Conservation (phyloP, 352 stramenopile species). For the Sclerospora graminicola region DNA sequence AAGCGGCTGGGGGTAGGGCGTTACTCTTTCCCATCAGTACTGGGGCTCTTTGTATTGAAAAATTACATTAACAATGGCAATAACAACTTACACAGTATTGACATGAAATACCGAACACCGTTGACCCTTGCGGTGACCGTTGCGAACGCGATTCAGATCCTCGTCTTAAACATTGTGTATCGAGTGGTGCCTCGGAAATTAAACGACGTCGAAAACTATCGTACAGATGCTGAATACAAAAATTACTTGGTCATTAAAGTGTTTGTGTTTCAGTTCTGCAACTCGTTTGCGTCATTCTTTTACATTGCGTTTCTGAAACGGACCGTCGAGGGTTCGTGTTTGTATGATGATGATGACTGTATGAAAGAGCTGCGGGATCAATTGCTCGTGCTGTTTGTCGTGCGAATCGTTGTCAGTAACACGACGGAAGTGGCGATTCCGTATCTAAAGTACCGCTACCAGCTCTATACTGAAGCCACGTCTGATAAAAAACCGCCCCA, state of each 20-base stretch:
- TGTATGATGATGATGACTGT: conserved; percentile 62
- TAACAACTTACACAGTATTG: conserved; percentile 16
- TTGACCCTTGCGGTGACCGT: conserved; percentile 44
- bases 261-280: conserved; percentile 97
- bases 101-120: conserved; percentile 34
- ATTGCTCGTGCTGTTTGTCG: conserved; percentile 87
- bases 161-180: conserved; percentile 90
- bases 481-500: conserved; percentile 29
- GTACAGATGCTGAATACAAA: conserved; percentile 82
- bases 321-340: conserved; percentile 54
- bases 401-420: conserved; percentile 89
- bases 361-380: conserved; percentile 87
- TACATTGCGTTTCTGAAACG: conserved; percentile 87
- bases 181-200: conserved; percentile 85
- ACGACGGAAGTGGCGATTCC: conserved; percentile 83
- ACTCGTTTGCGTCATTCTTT: conserved; percentile 95
- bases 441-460: conserved; percentile 68
- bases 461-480: conserved; percentile 37
- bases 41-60: conserved; percentile 69
- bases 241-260: conserved; percentile 96
- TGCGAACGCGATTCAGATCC: conserved; percentile 84
- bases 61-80: conserved; percentile 52
- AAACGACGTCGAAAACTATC: conserved; percentile 92
- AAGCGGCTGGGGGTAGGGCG: too few relatives aligned
- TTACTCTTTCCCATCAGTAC: too few relatives aligned